A percentile compares a stretch with the other conserved stretches of the same genome.
Evolutionary conservation across 805 yeast genomes (phyloP).

Genomic region (Saccharomycopsis sp.): DNA sequence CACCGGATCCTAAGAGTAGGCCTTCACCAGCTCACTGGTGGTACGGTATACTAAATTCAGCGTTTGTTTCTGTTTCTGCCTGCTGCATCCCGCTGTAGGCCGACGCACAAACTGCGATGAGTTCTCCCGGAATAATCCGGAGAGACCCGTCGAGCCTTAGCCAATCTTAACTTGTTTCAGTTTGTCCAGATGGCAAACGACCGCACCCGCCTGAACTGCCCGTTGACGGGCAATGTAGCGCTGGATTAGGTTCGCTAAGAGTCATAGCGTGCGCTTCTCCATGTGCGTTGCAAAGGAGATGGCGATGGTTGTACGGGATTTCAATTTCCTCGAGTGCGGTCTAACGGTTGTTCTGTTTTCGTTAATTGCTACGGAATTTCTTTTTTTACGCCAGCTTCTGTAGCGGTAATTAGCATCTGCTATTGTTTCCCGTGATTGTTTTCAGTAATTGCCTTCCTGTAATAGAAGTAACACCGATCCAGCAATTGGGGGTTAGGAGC

Average conservation of each 20-base stretch:
- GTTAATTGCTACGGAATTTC: background rate
- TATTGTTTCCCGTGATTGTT: too few species aligned
- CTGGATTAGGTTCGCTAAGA: background rate
- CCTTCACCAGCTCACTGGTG: background rate
- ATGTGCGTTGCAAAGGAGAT: background rate
- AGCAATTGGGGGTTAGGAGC: too few species aligned
- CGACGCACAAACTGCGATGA: background rate
- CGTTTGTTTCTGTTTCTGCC: background rate
- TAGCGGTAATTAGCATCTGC: too few species aligned
- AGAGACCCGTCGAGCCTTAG: background rate
- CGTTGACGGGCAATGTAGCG: background rate
- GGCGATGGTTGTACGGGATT: background rate
- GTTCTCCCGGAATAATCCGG: conserved; percentile 2
- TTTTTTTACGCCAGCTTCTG: background rate
- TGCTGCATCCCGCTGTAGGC: background rate
- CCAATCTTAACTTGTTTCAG: background rate
- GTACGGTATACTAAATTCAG: background rate
- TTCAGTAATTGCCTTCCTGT: too few species aligned
- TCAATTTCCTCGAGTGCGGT: background rate
- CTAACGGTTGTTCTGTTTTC: background rate
- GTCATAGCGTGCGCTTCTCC: too few species aligned
- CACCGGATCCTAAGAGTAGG: background rate
- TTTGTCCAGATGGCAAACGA: background rate
- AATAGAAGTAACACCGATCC: background rate
- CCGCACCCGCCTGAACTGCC: background rate